Evolutionary conservation across 1,284 basidiomycete genomes (phyloP).

Genomic region (Trametes versicolor): DNA sequence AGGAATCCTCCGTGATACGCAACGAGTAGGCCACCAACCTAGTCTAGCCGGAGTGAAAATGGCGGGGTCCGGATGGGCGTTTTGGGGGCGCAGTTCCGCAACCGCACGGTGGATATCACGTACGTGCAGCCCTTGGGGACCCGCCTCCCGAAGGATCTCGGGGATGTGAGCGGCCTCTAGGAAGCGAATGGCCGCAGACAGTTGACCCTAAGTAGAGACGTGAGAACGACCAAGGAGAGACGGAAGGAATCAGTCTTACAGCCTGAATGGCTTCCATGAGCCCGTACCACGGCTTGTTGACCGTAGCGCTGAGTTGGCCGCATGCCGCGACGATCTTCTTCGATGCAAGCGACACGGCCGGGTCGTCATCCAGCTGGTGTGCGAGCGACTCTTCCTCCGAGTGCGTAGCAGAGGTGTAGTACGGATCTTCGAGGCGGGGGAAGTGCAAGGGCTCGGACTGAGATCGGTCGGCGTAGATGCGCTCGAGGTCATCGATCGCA

Average conservation of each 20-base stretch:
- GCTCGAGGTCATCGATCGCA: slow-evolving; percentile 73
- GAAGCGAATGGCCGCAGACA: slow-evolving; percentile 13
- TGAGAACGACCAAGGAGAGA: not conserved
- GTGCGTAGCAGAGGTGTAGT: slow-evolving; percentile 50
- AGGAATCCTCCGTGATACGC: not conserved
- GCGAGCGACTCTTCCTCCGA: slow-evolving; percentile 38
- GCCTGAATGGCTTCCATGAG: slow-evolving; percentile 27
- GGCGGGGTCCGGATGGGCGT: slow-evolving; percentile 6
- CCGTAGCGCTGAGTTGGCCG: slow-evolving; percentile 66
- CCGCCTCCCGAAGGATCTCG: slow-evolving; percentile 49
- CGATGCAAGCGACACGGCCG: slow-evolving; percentile 61
- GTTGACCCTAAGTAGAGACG: slow-evolving; percentile 10
- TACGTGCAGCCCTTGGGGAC: slow-evolving; percentile 41
- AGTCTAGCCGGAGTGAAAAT: slow-evolving; percentile 6
- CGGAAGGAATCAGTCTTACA: slow-evolving; percentile 6
- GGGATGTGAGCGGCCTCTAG: slow-evolving; percentile 16
- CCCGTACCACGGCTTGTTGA: slow-evolving; percentile 49
- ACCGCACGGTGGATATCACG: slow-evolving; percentile 31
- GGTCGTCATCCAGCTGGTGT: slow-evolving; percentile 62
- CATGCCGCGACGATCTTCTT: slow-evolving; percentile 69
- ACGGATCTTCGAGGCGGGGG: slow-evolving; percentile 64
- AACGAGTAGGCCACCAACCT: slow-evolving; percentile 17
- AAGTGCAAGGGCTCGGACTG: slow-evolving; percentile 54
- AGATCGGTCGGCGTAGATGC: slow-evolving; percentile 53
- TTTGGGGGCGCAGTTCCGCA: slow-evolving; percentile 21